A percentile compares a stretch with the other conserved stretches of the same genome.
Evolutionary conservation across 306 rosid genomes (phyloP).

Genomic region (Arachis hypogaea): DNA sequence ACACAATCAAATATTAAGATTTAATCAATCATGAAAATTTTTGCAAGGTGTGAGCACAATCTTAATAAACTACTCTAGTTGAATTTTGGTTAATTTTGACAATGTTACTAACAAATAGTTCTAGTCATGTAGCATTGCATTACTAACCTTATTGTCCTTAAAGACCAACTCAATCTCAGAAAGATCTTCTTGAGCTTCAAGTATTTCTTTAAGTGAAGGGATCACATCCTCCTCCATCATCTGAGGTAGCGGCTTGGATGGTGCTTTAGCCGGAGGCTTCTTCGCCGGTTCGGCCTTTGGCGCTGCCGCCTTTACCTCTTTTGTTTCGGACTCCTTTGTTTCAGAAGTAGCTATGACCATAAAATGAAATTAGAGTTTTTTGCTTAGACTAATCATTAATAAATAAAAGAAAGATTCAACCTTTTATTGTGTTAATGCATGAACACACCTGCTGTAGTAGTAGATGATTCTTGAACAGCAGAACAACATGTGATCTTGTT

Average conservation of each 20-base stretch:
- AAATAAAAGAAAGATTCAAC: background rate
- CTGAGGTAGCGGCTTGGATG: slow-evolving; percentile 70
- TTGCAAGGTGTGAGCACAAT: background rate
- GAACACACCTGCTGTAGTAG: slow-evolving; percentile 64
- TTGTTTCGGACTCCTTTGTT: slow-evolving; percentile 55
- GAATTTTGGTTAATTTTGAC: background rate
- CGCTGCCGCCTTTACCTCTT: slow-evolving; percentile 56
- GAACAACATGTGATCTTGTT: slow-evolving; percentile 66
- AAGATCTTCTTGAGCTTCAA: slow-evolving; percentile 73
- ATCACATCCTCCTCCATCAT: slow-evolving; percentile 95
- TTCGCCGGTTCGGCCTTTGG: slow-evolving; percentile 63
- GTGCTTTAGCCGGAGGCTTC: slow-evolving; percentile 78
- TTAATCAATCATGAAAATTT: slow-evolving; percentile 25
- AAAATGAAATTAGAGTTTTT: slow-evolving; percentile 10
- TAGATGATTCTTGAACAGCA: slow-evolving; percentile 86
- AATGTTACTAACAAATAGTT: background rate
- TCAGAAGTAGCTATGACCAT: slow-evolving; percentile 54
- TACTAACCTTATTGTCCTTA: slow-evolving; percentile 71
- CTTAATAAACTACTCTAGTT: background rate
- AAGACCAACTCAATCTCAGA: slow-evolving; percentile 67
- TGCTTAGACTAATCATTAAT: slow-evolving; percentile 1
- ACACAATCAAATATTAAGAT: slow-evolving; percentile 13
- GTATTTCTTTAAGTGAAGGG: slow-evolving; percentile 71
- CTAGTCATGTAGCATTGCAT: background rate
- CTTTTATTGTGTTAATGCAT: slow-evolving; percentile 18